Percentiles rank a stretch among this genome's conserved stretches.
phyloP scores from a whole-genome alignment of 2,329 filamentous ascomycete genomes.

The Albophoma yamanashiensis region DNA sequence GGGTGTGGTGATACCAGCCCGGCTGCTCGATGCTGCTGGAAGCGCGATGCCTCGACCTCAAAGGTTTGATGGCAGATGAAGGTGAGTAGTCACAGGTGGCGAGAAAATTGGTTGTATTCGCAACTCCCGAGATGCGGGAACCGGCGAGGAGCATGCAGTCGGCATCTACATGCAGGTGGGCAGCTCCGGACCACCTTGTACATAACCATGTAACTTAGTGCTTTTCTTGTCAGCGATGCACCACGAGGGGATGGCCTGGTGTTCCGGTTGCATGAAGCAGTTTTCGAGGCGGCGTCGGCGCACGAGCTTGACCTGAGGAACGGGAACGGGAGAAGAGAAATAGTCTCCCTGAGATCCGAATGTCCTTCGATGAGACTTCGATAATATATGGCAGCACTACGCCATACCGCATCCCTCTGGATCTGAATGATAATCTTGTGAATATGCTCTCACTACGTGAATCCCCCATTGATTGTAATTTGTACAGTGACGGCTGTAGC shows the following conservation, averaged over 20 bases:
- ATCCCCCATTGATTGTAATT: background rate
- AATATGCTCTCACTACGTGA: background rate
- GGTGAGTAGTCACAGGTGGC: background rate
- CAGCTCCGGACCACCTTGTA: background rate
- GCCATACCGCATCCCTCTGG: background rate
- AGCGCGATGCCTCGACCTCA: background rate
- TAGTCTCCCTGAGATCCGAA: background rate
- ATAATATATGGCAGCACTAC: background rate
- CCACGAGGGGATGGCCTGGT: background rate
- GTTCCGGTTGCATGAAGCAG: slow-evolving; percentile 2
- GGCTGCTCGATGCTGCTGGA: background rate
- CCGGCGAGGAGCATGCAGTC: background rate
- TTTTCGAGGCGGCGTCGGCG: background rate
- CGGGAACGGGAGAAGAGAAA: background rate
- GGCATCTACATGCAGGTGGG: background rate
- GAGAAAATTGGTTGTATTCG: background rate
- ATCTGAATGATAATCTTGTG: background rate
- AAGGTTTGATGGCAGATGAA: background rate
- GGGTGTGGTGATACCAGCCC: background rate
- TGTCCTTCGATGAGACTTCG: background rate
- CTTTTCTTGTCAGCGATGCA: background rate
- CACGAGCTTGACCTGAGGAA: background rate
- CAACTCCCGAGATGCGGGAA: background rate
- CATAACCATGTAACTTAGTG: background rate
- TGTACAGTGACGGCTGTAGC: background rate